Evolutionary conservation across 2,329 filamentous ascomycete species (phyloP), one percentile per base, ranked within the genome.

Genomic region (Beauveria rudraprayagi): DNA sequence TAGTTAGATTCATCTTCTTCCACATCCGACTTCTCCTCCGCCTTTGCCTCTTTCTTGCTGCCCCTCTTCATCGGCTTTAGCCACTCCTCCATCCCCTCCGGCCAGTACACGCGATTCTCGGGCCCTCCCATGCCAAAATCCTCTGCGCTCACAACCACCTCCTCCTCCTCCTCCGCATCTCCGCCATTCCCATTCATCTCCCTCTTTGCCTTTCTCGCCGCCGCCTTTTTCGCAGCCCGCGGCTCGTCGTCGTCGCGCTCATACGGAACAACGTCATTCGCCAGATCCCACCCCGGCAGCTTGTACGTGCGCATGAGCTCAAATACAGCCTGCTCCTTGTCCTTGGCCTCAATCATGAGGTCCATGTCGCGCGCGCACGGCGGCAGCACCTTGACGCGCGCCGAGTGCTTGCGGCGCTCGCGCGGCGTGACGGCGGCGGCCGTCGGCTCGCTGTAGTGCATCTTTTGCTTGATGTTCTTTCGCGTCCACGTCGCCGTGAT

Each of bases 261-360:
- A 69, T 92, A 83, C 0, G 92, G 92, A 2, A 93, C 78, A 1
- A 97, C 78, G 60, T 95, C 86, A 66, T 88, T 89, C 70, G 95
- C 85, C 0, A 75, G 81, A 22, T 94, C 80, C 75, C 86, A 90
- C 0, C 92, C 92, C 0, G 92, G 90, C 0, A 97, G 79, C 67
- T 88, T 92, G 72, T 92, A 96, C 0, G 81, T 92, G 24, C 89
- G 83, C 92, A 97, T 97, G 19, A 97, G 80, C 65, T 96, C 91
- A 68, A 97, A 96, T 0, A 97, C 91, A 0, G 93, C 92, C 73
- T 97, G 93, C 71, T 97, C 93, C 74, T 97, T 97, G 70, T 97
- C 93, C 72, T 97, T 97, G 53, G 93, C 93, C 76, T 97, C 93
- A 63, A 97, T 97, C 93, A 97, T 97, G n/a, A 97, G 79, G 70